phyloP scores from a whole-genome alignment of 805 yeast species.

The Candida caryicola region DNA sequence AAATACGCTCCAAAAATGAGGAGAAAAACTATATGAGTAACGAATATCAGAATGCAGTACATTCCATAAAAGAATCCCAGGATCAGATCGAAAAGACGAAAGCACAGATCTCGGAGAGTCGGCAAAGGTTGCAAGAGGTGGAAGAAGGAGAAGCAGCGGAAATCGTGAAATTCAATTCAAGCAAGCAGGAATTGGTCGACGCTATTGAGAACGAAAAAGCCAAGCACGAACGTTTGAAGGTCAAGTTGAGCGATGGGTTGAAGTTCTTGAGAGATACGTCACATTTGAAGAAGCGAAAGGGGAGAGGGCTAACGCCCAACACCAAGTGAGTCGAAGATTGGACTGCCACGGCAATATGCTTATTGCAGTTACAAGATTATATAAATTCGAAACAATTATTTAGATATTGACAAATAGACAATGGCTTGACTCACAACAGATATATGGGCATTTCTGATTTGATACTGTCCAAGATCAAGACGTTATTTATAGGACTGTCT shows the following conservation, averaged over 20 bases:
- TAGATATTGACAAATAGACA: not conserved
- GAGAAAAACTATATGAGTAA: constrained; percentile 64
- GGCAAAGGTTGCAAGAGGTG: constrained; percentile 18
- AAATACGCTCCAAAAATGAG: constrained; percentile 45
- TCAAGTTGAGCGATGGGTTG: constrained; percentile 31
- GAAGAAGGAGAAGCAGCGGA: constrained; percentile 18
- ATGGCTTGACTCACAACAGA: constrained; percentile 28
- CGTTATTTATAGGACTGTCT: constrained; percentile 79
- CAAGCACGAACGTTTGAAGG: constrained; percentile 22
- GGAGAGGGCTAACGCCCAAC: constrained; percentile 37
- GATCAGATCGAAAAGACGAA: constrained; percentile 20
- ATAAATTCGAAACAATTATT: too few species aligned
- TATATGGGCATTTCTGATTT: constrained; percentile 77
- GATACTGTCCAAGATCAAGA: constrained; percentile 71
- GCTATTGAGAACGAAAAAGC: constrained; percentile 23
- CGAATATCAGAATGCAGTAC: constrained; percentile 54
- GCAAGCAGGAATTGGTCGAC: constrained; percentile 17
- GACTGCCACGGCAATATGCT: too few species aligned
- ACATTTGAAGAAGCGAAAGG: constrained; percentile 41
- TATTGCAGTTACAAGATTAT: too few species aligned
- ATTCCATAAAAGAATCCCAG: constrained; percentile 47
- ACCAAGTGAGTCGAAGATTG: constrained; percentile 1
- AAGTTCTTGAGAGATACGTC: constrained; percentile 38
- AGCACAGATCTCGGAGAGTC: constrained; percentile 18
- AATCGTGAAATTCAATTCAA: constrained; percentile 16